Evolutionary conservation across 495 filamentous ascomycete species (phyloP), one percentile per base, ranked within the genome.

Genomic region (Penicillium riverlandense): DNA sequence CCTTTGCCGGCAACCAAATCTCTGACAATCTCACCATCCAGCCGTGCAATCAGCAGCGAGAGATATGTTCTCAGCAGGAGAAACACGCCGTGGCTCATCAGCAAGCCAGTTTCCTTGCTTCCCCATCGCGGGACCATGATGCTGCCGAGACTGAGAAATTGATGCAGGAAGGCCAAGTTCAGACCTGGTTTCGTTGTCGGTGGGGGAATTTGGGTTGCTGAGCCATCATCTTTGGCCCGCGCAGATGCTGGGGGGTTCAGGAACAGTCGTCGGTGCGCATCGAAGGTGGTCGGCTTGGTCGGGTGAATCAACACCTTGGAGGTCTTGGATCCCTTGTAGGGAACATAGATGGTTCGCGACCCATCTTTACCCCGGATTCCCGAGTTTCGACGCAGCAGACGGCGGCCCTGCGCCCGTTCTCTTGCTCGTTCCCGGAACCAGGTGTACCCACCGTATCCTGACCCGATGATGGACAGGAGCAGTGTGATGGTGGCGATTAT

Each of bases 81-180:
- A 48, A 78, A 78, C 9, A 74, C 45, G 11, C 74, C 74, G 47
- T 96, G 94, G 50, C 87, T 86, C 50, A 94, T 65, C 35, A 99
- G 69, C 44, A 99, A 62, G 2, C 88, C 90, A 2, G 89, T 89
- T 69, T 97, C 94, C 61, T 97, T 97, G 65, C 88, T 90, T 22
- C 80, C 81, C 88, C 89, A 95, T 52, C 90, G 70, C 8, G 94
- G 94, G 47, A 97, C 85, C 91, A 96, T 95, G 53, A 99, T 97
- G 65, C 85, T 96, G 57, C 96, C 75, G 37, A 99, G 71, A 55
- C 90, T 95, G 37, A 96, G 75, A 53, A 97, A 95, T 65, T 99
- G 94, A 60, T 99, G 92, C 15, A 99, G 66, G 59, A 99, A 99
- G n/a, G 94, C 94, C 37, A 97, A 74, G 60, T 99, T 99, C 40